A percentile compares a stretch with the other conserved stretches of the same genome.
phyloP scores from a whole-genome alignment of 345 rosid species.

The Boechera stricta region DNA sequence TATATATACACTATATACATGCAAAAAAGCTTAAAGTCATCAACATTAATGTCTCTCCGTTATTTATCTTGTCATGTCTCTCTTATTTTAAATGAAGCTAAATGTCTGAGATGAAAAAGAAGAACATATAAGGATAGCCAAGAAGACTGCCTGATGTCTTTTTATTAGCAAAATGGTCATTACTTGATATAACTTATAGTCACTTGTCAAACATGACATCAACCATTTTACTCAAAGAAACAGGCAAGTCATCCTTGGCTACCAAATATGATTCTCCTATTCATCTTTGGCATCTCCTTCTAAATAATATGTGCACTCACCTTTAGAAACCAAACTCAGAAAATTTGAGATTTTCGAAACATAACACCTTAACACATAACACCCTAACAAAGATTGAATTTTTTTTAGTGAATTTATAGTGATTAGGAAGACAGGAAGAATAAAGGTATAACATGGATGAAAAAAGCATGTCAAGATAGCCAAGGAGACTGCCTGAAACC shows the following conservation, averaged over 20 bases:
- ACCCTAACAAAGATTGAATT: background rate
- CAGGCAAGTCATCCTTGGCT: constrained; percentile 48
- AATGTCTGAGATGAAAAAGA: constrained; percentile 30
- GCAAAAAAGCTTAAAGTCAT: background rate
- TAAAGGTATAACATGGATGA: constrained; percentile 32
- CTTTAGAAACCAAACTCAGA: background rate
- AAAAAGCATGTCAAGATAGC: constrained; percentile 41
- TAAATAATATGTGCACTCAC: background rate
- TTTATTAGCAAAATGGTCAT: constrained; percentile 7
- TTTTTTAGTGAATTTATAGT: background rate
- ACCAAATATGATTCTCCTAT: constrained; percentile 38
- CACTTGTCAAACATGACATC: background rate
- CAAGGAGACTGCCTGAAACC: constrained; percentile 46
- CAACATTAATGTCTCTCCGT: constrained; percentile 1
- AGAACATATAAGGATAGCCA: constrained; percentile 43
- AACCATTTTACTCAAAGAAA: constrained; percentile 27
- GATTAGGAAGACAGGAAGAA: background rate
- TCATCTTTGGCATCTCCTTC: constrained; percentile 39
- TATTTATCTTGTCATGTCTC: background rate
- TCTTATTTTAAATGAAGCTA: constrained; percentile 7
- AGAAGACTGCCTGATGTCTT: constrained; percentile 38
- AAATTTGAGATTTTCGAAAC: background rate
- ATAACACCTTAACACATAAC: background rate
- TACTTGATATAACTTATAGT: background rate
- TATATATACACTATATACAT: background rate